Base-by-base conservation (phyloP, 345 rosid species). In the Euphorbia pulcherrima region DNA sequence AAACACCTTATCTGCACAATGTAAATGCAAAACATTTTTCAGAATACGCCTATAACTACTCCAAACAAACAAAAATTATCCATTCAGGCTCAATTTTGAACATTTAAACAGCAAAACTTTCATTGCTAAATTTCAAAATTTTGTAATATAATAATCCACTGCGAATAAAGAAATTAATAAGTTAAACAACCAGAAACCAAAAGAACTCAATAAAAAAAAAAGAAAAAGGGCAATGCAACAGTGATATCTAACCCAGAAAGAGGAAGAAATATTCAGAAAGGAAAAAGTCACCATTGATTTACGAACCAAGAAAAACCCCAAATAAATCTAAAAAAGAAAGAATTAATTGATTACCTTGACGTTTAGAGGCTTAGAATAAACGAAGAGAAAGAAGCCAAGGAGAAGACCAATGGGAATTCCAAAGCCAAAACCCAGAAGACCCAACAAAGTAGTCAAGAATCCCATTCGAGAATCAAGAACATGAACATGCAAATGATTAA, bases 361-460 rank as follows among this genome's bases (percentile, higher is more conserved):
- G 53, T 75, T 72, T 18, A 67, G 29, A 18, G 97, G 95, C 14
- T 81, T 74, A 28, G 92, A 88, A 70, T 88, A 88, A 21, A 90
- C 27, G 76, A 88, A 83, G 76, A 82, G 64, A 71, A 74, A 75
- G 85, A 90, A 90, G 0, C 97, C 97, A 21, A 82, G n/a, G 64
- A 83, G 12, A 58, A 90, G 84, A 33, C 97, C 97, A 29, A 85
- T 27, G 29, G 92, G 87, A 72, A 88, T 70, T 64, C 97, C 97
- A 74, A 88, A 76, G 27, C 64, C 83, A 77, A 88, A 88, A 65
- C 97, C 97, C 47, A 88, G 5, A 47, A 85, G 59, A 40, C 90
- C 95, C 70, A 86, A 46, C 4, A 88, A 68, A 80, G 82, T 77
- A 6, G 78, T 73, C 40, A 85, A 37, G 18, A 90, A 75, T 5